Evolutionary conservation across 305 asterid genomes (phyloP).

Genomic region (Solanum hybrid): DNA sequence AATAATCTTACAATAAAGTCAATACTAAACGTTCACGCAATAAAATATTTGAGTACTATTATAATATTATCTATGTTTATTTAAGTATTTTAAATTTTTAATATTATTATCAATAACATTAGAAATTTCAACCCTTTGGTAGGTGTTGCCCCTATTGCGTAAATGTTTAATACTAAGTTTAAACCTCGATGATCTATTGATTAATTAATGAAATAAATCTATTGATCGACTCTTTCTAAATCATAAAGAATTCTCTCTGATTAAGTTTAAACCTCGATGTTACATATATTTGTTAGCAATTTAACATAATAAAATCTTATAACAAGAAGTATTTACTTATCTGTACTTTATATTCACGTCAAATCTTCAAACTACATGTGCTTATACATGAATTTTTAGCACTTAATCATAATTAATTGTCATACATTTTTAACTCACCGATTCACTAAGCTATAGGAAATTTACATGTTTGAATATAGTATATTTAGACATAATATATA

Average conservation of each 20-base stretch:
- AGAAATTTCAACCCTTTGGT: background rate
- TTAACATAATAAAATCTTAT: background rate
- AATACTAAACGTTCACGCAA: accelerated
- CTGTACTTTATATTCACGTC: background rate
- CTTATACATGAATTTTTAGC: background rate
- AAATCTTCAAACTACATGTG: background rate
- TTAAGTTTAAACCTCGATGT: background rate
- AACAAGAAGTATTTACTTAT: too few relatives aligned
- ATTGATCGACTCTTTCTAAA: background rate
- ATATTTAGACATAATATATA: background rate
- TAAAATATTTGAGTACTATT: background rate
- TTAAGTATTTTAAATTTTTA: too few relatives aligned
- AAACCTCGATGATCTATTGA: too few relatives aligned
- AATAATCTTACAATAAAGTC: background rate
- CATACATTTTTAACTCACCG: background rate
- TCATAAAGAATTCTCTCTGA: background rate
- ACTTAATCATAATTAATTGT: background rate
- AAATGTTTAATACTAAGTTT: background rate
- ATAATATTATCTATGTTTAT: background rate
- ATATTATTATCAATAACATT: background rate
- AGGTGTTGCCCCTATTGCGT: background rate
- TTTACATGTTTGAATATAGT: background rate
- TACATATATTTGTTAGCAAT: background rate
- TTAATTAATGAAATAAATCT: background rate
- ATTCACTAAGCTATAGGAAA: background rate